Evolutionary conservation across 306 rosid species (phyloP).

Genomic region (Trichosanthes cucumerina): DNA sequence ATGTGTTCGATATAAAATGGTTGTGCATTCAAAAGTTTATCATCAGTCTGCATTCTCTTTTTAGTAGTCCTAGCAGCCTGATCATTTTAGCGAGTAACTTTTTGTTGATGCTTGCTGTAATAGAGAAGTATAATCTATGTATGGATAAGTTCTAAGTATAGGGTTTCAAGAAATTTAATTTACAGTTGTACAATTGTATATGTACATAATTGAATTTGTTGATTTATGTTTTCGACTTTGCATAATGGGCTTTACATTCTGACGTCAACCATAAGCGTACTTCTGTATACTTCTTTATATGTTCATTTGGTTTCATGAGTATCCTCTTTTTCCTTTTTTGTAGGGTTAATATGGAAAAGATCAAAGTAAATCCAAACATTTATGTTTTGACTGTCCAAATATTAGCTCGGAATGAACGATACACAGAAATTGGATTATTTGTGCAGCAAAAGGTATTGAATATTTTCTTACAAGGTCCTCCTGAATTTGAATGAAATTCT

Average conservation of each 20-base stretch:
- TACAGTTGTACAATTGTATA: not conserved
- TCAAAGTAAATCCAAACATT: slow-evolving; percentile 56
- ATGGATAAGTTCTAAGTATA: not conserved
- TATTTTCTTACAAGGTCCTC: not conserved
- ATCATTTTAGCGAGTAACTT: not conserved
- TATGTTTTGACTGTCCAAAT: slow-evolving; percentile 65
- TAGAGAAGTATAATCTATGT: not conserved
- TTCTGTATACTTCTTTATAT: not conserved
- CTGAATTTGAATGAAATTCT: not conserved
- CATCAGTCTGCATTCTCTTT: not conserved
- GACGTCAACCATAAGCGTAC: not conserved
- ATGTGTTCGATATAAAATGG: not conserved
- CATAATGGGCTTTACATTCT: not conserved
- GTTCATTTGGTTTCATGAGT: not conserved
- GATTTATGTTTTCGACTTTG: not conserved
- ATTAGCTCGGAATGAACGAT: slow-evolving; percentile 67
- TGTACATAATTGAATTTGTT: not conserved
- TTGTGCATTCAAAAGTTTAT: not conserved
- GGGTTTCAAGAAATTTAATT: not conserved
- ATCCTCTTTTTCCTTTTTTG: slow-evolving; percentile 8
- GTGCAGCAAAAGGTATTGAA: slow-evolving; percentile 67
- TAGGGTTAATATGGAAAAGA: slow-evolving; percentile 72
- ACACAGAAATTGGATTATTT: slow-evolving; percentile 73
- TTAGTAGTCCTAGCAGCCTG: not conserved
- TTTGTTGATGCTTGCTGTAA: not conserved